Percentiles rank a stretch among this genome's conserved stretches.
These are phyloP conservation scores for Ajuga chamaepitys DNA, from an alignment of 257 asterid genomes.

Conservation along the genomic window DNA sequence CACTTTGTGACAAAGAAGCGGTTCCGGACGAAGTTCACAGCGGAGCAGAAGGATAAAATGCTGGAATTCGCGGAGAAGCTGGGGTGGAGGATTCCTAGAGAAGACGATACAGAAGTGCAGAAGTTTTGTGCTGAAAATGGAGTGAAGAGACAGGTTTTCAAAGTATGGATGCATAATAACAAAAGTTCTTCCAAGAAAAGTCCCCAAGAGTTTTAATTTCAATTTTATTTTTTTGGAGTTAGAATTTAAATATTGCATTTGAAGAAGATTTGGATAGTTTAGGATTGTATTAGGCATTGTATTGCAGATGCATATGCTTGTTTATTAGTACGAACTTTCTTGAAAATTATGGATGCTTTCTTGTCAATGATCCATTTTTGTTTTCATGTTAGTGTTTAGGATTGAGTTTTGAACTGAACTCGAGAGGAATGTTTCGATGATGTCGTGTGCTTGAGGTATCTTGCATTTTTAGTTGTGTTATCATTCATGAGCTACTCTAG, in stretches of 20 bases:
- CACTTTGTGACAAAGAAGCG: slow-evolving; percentile 53
- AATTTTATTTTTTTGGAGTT: not conserved
- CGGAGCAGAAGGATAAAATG: slow-evolving; percentile 84
- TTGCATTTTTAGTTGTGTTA: not conserved
- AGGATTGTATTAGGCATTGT: not conserved
- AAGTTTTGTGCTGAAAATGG: slow-evolving; percentile 77
- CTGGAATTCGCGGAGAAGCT: slow-evolving; percentile 72
- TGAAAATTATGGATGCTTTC: not conserved
- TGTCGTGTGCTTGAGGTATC: not conserved
- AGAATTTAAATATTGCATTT: not conserved
- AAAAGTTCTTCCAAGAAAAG: slow-evolving; percentile 33
- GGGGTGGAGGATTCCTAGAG: slow-evolving; percentile 91
- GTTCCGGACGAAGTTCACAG: slow-evolving; percentile 57
- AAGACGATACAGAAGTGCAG: slow-evolving; percentile 68
- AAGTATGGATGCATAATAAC: slow-evolving; percentile 93
- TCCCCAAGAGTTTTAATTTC: slow-evolving; percentile 9
- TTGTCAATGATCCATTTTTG: not conserved
- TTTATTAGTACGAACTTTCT: not conserved
- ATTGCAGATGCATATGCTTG: slow-evolving; percentile 11
- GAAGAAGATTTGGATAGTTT: not conserved
- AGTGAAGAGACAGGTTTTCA: slow-evolving; percentile 77
- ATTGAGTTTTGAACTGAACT: not conserved
- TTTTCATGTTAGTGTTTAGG: not conserved
- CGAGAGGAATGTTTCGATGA: slow-evolving; percentile 12
- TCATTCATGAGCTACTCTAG: not conserved